A percentile compares a stretch with the other conserved stretches of the same genome.
Conservation (phyloP, 179 eudicot genomes). For the Spergularia azorica region DNA sequence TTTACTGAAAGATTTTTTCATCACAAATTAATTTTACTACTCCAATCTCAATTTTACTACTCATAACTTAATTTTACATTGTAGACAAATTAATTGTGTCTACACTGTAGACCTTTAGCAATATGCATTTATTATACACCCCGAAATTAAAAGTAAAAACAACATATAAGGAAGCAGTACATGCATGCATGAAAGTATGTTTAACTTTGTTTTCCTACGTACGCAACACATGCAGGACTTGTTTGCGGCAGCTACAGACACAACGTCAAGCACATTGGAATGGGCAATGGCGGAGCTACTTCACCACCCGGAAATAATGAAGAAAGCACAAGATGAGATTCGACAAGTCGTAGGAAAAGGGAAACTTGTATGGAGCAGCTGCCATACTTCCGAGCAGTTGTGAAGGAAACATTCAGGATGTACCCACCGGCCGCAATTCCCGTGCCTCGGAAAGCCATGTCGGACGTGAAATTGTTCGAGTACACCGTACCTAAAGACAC, state of each 20-base stretch:
- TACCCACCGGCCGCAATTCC: slow-evolving; percentile 21
- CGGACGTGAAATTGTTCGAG: neutral
- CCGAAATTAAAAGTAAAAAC: too few species aligned
- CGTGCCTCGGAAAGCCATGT: neutral
- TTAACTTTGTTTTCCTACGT: too few species aligned
- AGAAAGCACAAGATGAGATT: slow-evolving; percentile 29
- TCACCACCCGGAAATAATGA: slow-evolving; percentile 25
- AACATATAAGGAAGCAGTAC: neutral
- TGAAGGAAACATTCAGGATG: slow-evolving; percentile 47
- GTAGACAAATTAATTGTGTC: too few species aligned
- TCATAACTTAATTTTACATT: too few species aligned
- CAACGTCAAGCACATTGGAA: slow-evolving; percentile 36
- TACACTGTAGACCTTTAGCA: too few species aligned
- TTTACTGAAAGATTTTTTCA: too few species aligned
- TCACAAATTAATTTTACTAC: too few species aligned
- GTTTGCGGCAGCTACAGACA: slow-evolving; percentile 37
- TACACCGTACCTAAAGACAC: slow-evolving; percentile 16
- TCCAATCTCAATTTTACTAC: too few species aligned
- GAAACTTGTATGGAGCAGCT: slow-evolving; percentile 14
- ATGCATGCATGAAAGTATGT: too few species aligned
- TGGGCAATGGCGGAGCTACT: slow-evolving; percentile 44
- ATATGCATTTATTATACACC: too few species aligned
- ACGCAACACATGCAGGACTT: slow-evolving; percentile 23
- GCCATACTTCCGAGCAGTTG: slow-evolving; percentile 39
- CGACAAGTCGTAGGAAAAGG: slow-evolving; percentile 15